Conservation (phyloP, 768 basidiomycete species). For the Lyophyllum decastes region DNA sequence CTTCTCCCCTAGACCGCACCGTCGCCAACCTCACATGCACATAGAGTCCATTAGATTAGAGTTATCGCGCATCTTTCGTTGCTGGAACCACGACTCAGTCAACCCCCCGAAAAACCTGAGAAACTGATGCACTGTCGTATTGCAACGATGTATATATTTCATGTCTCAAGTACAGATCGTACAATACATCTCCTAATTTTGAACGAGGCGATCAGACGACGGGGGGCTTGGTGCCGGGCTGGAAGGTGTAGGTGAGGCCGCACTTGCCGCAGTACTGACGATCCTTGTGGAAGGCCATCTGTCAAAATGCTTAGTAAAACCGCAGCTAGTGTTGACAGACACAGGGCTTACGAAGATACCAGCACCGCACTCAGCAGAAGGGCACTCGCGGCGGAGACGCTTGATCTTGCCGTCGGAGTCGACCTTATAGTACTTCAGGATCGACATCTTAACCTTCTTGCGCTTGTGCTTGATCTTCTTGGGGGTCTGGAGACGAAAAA, state of each 20-base stretch:
- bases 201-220: slow-evolving; percentile 45
- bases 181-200: background rate
- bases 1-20: background rate
- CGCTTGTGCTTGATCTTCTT: slow-evolving; percentile 99
- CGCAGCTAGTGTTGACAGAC: background rate
- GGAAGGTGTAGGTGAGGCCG: slow-evolving; percentile 84
- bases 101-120: too few relatives aligned
- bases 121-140: background rate
- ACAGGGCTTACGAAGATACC: slow-evolving; percentile 74
- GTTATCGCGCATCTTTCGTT: background rate
- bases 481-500: slow-evolving; percentile 63
- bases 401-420: slow-evolving; percentile 99
- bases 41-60: background rate
- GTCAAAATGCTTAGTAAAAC: slow-evolving; percentile 25
- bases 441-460: slow-evolving; percentile 99
- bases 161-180: background rate
- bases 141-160: background rate
- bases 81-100: background rate
- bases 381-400: slow-evolving; percentile 97
- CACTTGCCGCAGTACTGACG: slow-evolving; percentile 98
- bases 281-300: slow-evolving; percentile 99
- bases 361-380: slow-evolving; percentile 78
- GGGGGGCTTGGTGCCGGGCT: slow-evolving; percentile 78
- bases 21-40: background rate
- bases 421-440: slow-evolving; percentile 99